Base-by-base conservation (phyloP, 192 early-diverging fungal genomes). In the Spinellus fusiger region DNA sequence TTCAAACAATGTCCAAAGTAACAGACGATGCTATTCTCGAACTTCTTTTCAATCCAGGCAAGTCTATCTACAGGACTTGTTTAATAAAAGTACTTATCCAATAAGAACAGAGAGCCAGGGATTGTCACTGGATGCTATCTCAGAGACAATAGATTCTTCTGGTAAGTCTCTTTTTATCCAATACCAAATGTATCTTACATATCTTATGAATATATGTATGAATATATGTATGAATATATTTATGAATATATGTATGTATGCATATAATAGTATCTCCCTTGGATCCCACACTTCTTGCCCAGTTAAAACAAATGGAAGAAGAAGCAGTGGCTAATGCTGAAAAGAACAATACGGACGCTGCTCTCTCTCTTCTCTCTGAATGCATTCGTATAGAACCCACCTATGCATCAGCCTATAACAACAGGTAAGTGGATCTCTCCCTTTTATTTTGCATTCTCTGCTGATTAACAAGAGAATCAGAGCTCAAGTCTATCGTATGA, bases 361-460 rank as follows among this genome's bases (percentile, higher is more conserved):
- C 78, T 4, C 60, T 80, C 9, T 59, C 53, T 32, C 63, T 72
- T 23, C 62, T 80, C 20, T 61, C 73, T 37, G 61, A 77, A 63
- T 70, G 58, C 27, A 75, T 80, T 54, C 20, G 31, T 0, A 56
- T 73, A 13, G 77, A 76, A 55, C 60, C 64, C 16, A 68, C 64
- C 61, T 80, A 80, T 63, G 72, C 75, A 20, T 80, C 78, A 15
- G 70, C 44, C 4, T 80, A 80, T 44, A 80, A 80, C 57, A 80
- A 80, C 68, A 61, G 76, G 75, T 77, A 77, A n/a, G n/a, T n/a
- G n/a, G n/a, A n/a, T n/a, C n/a, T n/a, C n/a, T n/a, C n/a, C n/a
- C n/a, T n/a, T n/a, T n/a, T n/a, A n/a, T n/a, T n/a, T n/a, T n/a
- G n/a, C n/a, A n/a, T n/a, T n/a, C 47, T 15, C 28, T 18, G 25